Base-by-base conservation (phyloP, 1,139 yeast species). In the Diutina rugosa region DNA sequence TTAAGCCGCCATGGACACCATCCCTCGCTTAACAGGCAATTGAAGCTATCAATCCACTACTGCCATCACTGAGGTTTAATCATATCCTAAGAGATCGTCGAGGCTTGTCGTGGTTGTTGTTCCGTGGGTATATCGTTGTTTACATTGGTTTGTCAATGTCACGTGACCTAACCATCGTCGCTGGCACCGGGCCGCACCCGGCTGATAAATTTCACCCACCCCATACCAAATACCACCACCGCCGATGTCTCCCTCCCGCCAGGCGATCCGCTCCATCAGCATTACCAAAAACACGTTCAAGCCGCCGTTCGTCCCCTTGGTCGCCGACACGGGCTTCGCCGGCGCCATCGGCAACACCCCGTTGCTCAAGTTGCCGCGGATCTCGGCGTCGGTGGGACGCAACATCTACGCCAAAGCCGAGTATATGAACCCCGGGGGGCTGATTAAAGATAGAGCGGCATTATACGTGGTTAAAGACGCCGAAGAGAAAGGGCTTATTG, bases 341-440 rank as follows among this genome's bases (percentile, higher is more conserved):
- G 87, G 81, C 38, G 93, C 96, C 10, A 82, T 90, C 59, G 97
- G 97, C 55, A 88, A 89, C 69, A 90, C 97, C 3, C 96, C 97
- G 21, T 73, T 90, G 63, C 73, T 90, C 61, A 78, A 79, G 62
- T 76, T 90, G 56, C 84, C 85, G 58, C 74, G 72, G 54, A 74
- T 89, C 54, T 83, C 90, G 18, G 72, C 75, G 45, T 78, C 79
- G 61, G 70, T 84, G 21, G 90, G 90, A 10, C 74, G 96, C 63
- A 87, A 90, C 64, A 82, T 90, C 62, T 89, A 82, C 66, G 97
- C 89, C 56, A 90, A 90, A 68, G 95, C 95, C 14, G 97, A 90
- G 71, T 87, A 84, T 72, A 87, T 87, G 86, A 90, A 90, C 70
- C 97, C 97, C 1, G 97, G 97, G 55, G 97, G 97, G 0, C 86